Conservation (phyloP, 2,329 filamentous ascomycete genomes). For the Curvularia verruculosa region DNA sequence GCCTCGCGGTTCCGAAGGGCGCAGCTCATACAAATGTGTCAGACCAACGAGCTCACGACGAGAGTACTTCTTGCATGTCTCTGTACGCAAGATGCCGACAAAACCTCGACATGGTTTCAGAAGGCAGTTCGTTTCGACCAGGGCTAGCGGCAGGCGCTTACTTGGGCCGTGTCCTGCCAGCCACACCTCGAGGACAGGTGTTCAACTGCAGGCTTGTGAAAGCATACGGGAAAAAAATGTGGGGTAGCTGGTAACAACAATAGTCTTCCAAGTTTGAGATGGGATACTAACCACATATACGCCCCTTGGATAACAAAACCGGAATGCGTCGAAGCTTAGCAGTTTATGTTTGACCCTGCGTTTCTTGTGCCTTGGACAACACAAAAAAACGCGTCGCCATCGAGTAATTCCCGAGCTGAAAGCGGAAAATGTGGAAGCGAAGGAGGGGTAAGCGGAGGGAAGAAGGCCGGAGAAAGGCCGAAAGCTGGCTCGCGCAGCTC, state of each 20-base stretch:
- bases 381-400: not conserved
- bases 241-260: constrained; percentile 7
- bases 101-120: constrained; percentile 2
- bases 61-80: constrained; percentile 6
- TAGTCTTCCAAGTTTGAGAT: not conserved
- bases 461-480: constrained; percentile 17
- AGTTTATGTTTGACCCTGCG: constrained; percentile 6
- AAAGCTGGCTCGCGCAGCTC: constrained; percentile 17
- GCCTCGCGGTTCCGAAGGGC: constrained; percentile 7
- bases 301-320: constrained; percentile 5
- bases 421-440: constrained; percentile 12
- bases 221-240: constrained; percentile 13
- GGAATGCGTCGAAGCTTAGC: constrained; percentile 7
- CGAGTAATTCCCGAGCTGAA: constrained; percentile 13
- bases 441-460: constrained; percentile 19
- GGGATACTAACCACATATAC: constrained; percentile 4
- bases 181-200: constrained; percentile 14
- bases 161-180: constrained; percentile 12
- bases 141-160: constrained; percentile 13
- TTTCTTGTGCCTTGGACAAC: not conserved
- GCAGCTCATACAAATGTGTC: constrained; percentile 6
- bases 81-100: constrained; percentile 12
- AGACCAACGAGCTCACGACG: constrained; percentile 9
- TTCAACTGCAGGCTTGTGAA: constrained; percentile 11
- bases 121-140: constrained; percentile 4